These are phyloP conservation scores for Aspergillus jensenii DNA, from an alignment of 2,329 filamentous ascomycete genomes.

Conservation along the genomic window DNA sequence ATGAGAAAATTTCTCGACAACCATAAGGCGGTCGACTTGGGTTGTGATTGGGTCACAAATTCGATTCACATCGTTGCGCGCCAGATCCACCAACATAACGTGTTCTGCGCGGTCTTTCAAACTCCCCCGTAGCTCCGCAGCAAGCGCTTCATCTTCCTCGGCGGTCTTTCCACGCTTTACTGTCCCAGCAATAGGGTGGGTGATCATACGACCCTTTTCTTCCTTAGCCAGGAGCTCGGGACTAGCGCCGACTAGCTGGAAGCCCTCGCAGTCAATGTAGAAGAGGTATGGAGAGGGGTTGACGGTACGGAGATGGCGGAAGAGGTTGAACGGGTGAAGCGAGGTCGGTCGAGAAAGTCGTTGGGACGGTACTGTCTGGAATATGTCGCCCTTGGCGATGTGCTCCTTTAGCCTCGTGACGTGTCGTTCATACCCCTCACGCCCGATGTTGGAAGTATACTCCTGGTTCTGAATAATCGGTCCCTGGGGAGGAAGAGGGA, in stretches of 20 bases:
- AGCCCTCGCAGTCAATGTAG: slow-evolving; percentile 86
- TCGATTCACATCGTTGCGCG: slow-evolving; percentile 93
- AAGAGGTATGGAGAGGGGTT: slow-evolving; percentile 98
- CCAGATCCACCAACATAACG: slow-evolving; percentile 96
- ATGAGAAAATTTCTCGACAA: slow-evolving; percentile 90
- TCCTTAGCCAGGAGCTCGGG: slow-evolving; percentile 93
- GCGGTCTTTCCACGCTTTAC: slow-evolving; percentile 80
- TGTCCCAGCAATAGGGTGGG: slow-evolving; percentile 94
- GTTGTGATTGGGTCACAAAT: slow-evolving; percentile 90
- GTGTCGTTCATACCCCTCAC: slow-evolving; percentile 83
- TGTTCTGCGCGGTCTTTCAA: slow-evolving; percentile 93
- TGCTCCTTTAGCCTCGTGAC: slow-evolving; percentile 85
- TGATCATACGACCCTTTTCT: slow-evolving; percentile 83
- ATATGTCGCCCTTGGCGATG: slow-evolving; percentile 89
- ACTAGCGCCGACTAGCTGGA: slow-evolving; percentile 92
- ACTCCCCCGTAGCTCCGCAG: slow-evolving; percentile 71
- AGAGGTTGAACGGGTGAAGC: slow-evolving; percentile 97
- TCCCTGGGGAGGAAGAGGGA: slow-evolving; percentile 73
- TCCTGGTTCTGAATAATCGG: slow-evolving; percentile 72
- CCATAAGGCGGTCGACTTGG: slow-evolving; percentile 90
- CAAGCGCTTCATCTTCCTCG: slow-evolving; percentile 78
- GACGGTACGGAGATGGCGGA: slow-evolving; percentile 91
- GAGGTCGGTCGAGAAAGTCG: slow-evolving; percentile 85
- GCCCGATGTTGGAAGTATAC: slow-evolving; percentile 90
- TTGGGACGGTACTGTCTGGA: slow-evolving; percentile 95